Evolutionary conservation across 2,329 filamentous ascomycete species (phyloP).

Genomic region (Grosmannia serpens): DNA sequence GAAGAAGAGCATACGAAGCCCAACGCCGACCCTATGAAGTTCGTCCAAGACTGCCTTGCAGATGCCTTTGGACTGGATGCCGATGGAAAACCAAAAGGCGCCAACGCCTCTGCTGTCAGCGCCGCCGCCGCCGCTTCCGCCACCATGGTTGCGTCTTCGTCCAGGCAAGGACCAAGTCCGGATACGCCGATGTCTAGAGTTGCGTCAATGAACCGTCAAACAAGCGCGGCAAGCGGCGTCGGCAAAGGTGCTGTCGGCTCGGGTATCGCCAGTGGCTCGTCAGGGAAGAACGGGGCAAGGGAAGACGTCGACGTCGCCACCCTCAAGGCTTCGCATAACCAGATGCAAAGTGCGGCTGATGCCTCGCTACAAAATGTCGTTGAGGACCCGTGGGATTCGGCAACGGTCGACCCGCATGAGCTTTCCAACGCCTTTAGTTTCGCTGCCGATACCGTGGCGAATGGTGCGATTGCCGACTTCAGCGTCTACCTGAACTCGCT

Average conservation of each 20-base stretch:
- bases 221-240: conserved; percentile 26
- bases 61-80: conserved; percentile 37
- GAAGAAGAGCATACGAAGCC: conserved; percentile 50
- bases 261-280: conserved; percentile 4
- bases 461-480: conserved; percentile 41
- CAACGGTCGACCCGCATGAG: conserved; percentile 43
- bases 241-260: conserved; percentile 24
- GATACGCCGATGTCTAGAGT: conserved; percentile 40
- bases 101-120: conserved; percentile 18
- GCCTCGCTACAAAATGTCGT: conserved; percentile 4
- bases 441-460: conserved; percentile 27
- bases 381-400: conserved; percentile 21
- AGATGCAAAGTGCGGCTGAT: conserved; percentile 15
- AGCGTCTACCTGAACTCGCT: conserved; percentile 37
- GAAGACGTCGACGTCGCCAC: conserved; percentile 10
- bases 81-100: conserved; percentile 31
- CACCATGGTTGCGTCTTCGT: conserved; percentile 28
- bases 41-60: conserved; percentile 37
- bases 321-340: conserved; percentile 15
- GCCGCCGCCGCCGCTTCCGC: conserved; percentile 13
- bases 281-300: conserved; percentile 19
- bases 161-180: conserved; percentile 33
- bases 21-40: conserved; percentile 41
- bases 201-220: conserved; percentile 38
- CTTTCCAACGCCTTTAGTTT: conserved; percentile 29